phyloP scores from a whole-genome alignment of 306 rosid genomes.

The Vigna hirtella region DNA sequence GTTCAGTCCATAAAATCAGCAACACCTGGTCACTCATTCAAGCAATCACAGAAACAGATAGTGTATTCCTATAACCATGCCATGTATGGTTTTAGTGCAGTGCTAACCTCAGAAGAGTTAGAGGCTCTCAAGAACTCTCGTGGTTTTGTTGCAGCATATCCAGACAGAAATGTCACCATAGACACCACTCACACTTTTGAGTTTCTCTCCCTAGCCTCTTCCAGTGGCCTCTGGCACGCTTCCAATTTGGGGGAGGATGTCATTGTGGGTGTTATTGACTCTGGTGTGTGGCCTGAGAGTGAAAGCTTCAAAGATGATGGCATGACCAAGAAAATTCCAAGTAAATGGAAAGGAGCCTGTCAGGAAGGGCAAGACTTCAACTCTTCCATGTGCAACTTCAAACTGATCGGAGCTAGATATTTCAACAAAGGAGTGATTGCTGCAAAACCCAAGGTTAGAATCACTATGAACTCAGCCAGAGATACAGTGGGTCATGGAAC shows the following conservation, averaged over 20 bases:
- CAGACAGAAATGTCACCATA: conserved; percentile 22
- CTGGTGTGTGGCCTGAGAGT: conserved; percentile 22
- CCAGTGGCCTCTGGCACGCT: conserved; percentile 43
- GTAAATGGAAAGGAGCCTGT: neutral
- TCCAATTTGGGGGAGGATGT: conserved; percentile 39
- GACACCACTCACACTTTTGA: conserved; percentile 49
- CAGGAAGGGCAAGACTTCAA: conserved; percentile 41
- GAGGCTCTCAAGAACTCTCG: conserved; percentile 24
- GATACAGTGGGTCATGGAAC: conserved; percentile 38
- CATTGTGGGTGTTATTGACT: conserved; percentile 45
- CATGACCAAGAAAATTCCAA: conserved; percentile 8
- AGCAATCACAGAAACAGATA: neutral
- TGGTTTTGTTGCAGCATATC: conserved; percentile 43
- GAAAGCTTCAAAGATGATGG: conserved; percentile 12
- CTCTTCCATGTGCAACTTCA: conserved; percentile 46
- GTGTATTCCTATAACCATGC: conserved; percentile 44
- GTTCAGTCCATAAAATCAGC: conserved; percentile 31
- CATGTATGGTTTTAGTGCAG: conserved; percentile 46
- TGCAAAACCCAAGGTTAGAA: neutral
- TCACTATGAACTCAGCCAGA: conserved; percentile 49
- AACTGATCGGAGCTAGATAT: conserved; percentile 47
- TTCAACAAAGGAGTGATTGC: conserved; percentile 47
- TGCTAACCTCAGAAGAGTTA: conserved; percentile 37
- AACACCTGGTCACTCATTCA: neutral
- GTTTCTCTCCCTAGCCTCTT: conserved; percentile 44